Evolutionary conservation across 73 alveolate genomes (phyloP), one percentile per base, ranked within the genome.

Genomic region (Paramecium pentaurelia): DNA sequence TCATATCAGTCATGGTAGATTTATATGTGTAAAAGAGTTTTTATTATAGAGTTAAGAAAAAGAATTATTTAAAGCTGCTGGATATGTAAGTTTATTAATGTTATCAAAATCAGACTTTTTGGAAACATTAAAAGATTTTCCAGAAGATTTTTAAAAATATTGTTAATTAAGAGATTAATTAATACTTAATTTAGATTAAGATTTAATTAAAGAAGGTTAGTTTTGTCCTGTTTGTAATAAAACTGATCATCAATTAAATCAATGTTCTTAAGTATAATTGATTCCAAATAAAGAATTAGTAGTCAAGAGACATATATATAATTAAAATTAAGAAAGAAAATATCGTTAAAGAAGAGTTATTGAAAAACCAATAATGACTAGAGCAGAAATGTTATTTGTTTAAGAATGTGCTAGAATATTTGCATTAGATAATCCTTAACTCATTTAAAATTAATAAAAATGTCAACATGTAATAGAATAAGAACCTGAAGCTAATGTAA

Each of bases 41-140:
- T 6, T 80, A 12, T 8, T 28, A 2, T 12, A n/a, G 4, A 45
- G 58, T 27, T 12, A 14, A 0, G 45, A 80, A 2, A 42, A 3
- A 8, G 77, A 45, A 25, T 14, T 12, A 5, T 80, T 80, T 18
- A 80, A 80, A 47, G 75, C 91, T 4, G 30, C 30, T 8, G 91
- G 91, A 14, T 80, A 80, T 80, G 91, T 80, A 8, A 80, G 91
- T 80, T 45, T 80, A 27, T 47, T 80, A 14, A 36, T 49, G n/a
- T 11, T 80, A 1, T 40, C 91, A 18, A 80, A 80, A 80, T 44
- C 22, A 11, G 91, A 80, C 22, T 45, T 80, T 25, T 20, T 80
- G 16, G 58, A 80, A 14, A 80, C 71, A 42, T 44, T 80, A 49
- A 80, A 80, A 12, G 77, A 80, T 28, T 80, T n/a, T 14, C 71